phyloP scores from a whole-genome alignment of 1,284 basidiomycete species.

The Mycena sp. region DNA sequence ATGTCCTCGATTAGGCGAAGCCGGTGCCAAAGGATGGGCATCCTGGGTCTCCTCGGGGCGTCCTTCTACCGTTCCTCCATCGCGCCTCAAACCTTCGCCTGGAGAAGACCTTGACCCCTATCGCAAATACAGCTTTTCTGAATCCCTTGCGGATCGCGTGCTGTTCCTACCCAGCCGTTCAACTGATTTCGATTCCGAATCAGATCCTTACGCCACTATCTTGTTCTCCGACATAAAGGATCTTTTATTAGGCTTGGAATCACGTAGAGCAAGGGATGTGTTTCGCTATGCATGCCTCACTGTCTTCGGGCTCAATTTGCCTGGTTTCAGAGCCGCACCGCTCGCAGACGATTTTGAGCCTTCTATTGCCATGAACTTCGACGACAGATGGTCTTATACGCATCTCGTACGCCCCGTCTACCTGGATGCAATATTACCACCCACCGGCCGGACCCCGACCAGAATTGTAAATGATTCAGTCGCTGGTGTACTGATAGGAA shows the following conservation, averaged over 20 bases:
- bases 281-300: constrained; percentile 84
- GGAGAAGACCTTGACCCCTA: constrained; percentile 66
- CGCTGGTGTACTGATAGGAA: constrained; percentile 72
- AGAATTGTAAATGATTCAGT: constrained; percentile 62
- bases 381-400: constrained; percentile 71
- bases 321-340: constrained; percentile 58
- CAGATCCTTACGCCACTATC: constrained; percentile 83
- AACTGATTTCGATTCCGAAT: constrained; percentile 61
- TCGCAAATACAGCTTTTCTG: constrained; percentile 73
- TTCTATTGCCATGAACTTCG: constrained; percentile 46
- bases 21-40: constrained; percentile 68
- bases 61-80: constrained; percentile 32
- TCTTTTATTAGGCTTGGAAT: constrained; percentile 70
- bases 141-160: constrained; percentile 58
- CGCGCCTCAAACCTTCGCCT: constrained; percentile 16
- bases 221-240: constrained; percentile 84
- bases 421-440: constrained; percentile 64
- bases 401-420: constrained; percentile 54
- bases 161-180: constrained; percentile 66
- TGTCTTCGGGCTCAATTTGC: constrained; percentile 79
- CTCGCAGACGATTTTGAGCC: not conserved
- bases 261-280: constrained; percentile 61
- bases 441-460: constrained; percentile 37
- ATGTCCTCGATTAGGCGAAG: constrained; percentile 69
- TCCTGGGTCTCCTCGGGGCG: constrained; percentile 60